phyloP scores from a whole-genome alignment of 2,329 filamentous ascomycete genomes.

The Elsinoe australis region DNA sequence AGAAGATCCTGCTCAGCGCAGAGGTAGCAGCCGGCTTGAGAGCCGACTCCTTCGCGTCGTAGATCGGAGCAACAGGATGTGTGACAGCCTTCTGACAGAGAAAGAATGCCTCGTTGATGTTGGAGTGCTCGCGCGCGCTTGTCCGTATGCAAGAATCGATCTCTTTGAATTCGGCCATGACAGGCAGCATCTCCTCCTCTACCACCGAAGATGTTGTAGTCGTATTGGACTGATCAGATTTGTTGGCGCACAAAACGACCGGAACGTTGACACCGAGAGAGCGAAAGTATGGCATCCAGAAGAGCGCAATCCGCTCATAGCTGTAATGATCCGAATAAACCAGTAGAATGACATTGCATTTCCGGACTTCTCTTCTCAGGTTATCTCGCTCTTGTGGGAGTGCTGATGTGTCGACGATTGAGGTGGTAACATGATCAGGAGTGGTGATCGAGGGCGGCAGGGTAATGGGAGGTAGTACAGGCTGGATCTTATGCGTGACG shows the following conservation, averaged over 20 bases:
- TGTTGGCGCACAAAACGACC: slow-evolving; percentile 94
- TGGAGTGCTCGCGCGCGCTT: slow-evolving; percentile 83
- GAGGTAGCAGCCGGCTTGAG: slow-evolving; percentile 84
- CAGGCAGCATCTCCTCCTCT: slow-evolving; percentile 93
- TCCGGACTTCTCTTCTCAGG: slow-evolving; percentile 87
- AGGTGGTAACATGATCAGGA: slow-evolving; percentile 93
- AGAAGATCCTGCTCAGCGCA: slow-evolving; percentile 85
- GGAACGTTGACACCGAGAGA: slow-evolving; percentile 98
- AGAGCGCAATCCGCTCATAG: slow-evolving; percentile 92
- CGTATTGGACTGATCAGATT: slow-evolving; percentile 75
- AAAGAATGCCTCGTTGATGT: slow-evolving; percentile 92
- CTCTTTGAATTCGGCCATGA: slow-evolving; percentile 98
- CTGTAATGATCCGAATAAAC: slow-evolving; percentile 99
- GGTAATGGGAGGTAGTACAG: slow-evolving; percentile 88
- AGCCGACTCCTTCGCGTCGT: slow-evolving; percentile 82
- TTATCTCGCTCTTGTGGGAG: slow-evolving; percentile 86
- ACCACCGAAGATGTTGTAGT: slow-evolving; percentile 75
- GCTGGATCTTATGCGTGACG: slow-evolving; percentile 89
- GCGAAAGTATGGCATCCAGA: slow-evolving; percentile 98
- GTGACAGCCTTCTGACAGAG: slow-evolving; percentile 97
- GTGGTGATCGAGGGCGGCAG: slow-evolving; percentile 89
- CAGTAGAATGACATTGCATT: slow-evolving; percentile 91
- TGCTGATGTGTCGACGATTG: slow-evolving; percentile 94
- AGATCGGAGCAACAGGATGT: slow-evolving; percentile 90
- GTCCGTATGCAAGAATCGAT: slow-evolving; percentile 96